Conservation (phyloP, 176 grass and related monocot species). For the Triticum turgidum region DNA sequence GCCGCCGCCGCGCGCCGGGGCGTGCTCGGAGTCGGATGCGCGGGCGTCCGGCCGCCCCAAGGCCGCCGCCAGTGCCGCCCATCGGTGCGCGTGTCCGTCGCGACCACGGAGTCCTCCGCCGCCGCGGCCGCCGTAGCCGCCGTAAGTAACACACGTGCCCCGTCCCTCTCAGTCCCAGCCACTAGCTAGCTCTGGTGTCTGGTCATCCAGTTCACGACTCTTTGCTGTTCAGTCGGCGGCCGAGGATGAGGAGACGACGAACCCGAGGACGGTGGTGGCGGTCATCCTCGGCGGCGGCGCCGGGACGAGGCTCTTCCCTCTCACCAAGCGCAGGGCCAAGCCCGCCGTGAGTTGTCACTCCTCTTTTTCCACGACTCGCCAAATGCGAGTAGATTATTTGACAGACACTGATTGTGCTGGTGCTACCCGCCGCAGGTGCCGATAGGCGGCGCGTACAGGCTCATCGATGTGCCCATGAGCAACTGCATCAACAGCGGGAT, state of each 20-base stretch:
- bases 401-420: not conserved
- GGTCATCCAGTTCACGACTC: not conserved
- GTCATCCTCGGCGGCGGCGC: slow-evolving; percentile 87
- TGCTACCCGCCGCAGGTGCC: slow-evolving; percentile 50
- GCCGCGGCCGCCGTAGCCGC: slow-evolving; percentile 29
- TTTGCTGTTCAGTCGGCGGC: slow-evolving; percentile 55
- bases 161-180: not conserved
- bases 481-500: slow-evolving; percentile 96
- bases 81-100: slow-evolving; percentile 52
- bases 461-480: slow-evolving; percentile 96
- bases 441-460: slow-evolving; percentile 79
- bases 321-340: slow-evolving; percentile 88
- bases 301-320: slow-evolving; percentile 83
- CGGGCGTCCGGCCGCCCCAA: not conserved
- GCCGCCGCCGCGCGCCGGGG: slow-evolving; percentile 14
- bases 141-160: slow-evolving; percentile 11
- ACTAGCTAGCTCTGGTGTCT: not conserved
- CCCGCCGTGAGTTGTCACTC: slow-evolving; percentile 56
- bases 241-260: slow-evolving; percentile 33
- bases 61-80: not conserved
- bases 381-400: not conserved
- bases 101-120: slow-evolving; percentile 43
- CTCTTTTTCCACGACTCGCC: not conserved
- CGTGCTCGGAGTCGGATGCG: not conserved
- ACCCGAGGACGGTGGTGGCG: slow-evolving; percentile 73